Base-by-base conservation (phyloP, 257 asterid species). In the Sherardia arvensis region DNA sequence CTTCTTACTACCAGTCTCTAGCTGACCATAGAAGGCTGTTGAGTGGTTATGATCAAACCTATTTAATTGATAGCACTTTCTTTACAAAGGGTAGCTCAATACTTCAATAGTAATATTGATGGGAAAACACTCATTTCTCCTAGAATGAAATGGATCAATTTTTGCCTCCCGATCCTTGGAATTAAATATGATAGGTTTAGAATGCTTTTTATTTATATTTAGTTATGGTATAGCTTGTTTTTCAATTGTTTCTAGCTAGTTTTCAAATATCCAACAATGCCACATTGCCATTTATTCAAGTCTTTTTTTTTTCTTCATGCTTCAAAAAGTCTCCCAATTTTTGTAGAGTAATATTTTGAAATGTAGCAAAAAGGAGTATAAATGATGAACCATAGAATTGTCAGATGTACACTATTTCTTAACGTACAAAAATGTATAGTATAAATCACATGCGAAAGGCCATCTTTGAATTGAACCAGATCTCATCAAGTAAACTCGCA, bases 1-100 rank as follows among this genome's bases (percentile, higher is more conserved):
- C 84, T 93, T 90, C 73, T 80, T 93, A 72, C 77, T 93, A 65
- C 63, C 69, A 26, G 36, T 95, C 90, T 17, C 94, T 77, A 65
- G 87, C 85, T 56, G 87, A 81, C 73, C 78, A 77, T 82, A 12
- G 62, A 63, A 45, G 67, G 57, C n/a, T 51, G 8, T 34, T 49
- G 56, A 18, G 26, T 49, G 25, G 26, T 4, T 49, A 49, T 21
- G 51, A 4, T n/a, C 22, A 56, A n/a, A 4, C 22, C 29, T 7
- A 15, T 49, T 65, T 51, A 58, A 28, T 61, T 27, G 47, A 55
- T 18, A 53, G 36, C 48, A 48, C 40, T 21, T 54, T 26, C 23
- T 38, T 9, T 11, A 38, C 27, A 34, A n/a, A 69, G 30, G 63
- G 68, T 61, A 36, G 56, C 27, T 51, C 3, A 69, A 11, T 34